Percentiles rank a stretch among this genome's conserved stretches.
phyloP scores from a whole-genome alignment of 2,329 filamentous ascomycete species.

The Epichloe gansuensis region DNA sequence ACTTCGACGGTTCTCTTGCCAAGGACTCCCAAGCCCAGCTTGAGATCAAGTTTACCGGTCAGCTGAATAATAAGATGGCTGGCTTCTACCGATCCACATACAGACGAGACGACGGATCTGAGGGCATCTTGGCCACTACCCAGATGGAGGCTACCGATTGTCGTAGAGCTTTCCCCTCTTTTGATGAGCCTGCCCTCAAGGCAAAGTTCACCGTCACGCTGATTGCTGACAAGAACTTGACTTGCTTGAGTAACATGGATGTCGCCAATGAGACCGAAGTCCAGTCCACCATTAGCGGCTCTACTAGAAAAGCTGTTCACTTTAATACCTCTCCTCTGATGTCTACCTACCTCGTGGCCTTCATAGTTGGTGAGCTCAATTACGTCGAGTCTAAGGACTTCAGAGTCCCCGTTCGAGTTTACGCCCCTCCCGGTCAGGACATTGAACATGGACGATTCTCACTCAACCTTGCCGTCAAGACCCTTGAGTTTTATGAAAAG shows the following conservation, averaged over 20 bases:
- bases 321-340: conserved; percentile 89
- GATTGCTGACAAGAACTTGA: conserved; percentile 79
- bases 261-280: conserved; percentile 68
- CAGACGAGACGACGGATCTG: conserved; percentile 66
- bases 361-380: conserved; percentile 87
- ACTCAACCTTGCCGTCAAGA: conserved; percentile 76
- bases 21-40: conserved; percentile 63
- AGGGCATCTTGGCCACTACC: conserved; percentile 73
- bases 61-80: conserved; percentile 87
- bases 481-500: conserved; percentile 89
- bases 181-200: conserved; percentile 91
- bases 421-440: conserved; percentile 77
- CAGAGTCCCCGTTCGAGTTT: conserved; percentile 86
- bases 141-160: conserved; percentile 97
- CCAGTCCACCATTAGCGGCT: conserved; percentile 13
- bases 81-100: conserved; percentile 95
- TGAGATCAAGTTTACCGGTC: conserved; percentile 53
- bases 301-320: conserved; percentile 63
- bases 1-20: conserved; percentile 58
- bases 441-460: conserved; percentile 89
- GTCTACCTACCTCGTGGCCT: conserved; percentile 92
- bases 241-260: conserved; percentile 95
- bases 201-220: conserved; percentile 85
- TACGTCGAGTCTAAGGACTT: conserved; percentile 87
- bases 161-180: conserved; percentile 85